These are phyloP conservation scores for Aspergillus caelatus DNA, from an alignment of 2,329 filamentous ascomycete genomes.

Conservation along the genomic window DNA sequence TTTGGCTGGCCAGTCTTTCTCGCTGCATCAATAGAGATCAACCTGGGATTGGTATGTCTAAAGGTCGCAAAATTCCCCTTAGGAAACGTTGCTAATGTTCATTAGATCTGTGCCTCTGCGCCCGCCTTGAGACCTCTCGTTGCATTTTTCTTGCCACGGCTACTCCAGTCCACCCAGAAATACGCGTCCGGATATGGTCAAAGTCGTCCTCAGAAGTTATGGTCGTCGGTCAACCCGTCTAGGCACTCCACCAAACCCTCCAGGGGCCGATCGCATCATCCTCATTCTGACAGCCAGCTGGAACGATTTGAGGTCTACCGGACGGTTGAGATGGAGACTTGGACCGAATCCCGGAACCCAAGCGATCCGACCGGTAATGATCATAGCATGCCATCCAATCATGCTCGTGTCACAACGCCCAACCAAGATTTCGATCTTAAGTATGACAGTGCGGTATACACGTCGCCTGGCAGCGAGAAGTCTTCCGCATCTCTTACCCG, in stretches of 20 bases:
- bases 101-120: constrained; percentile 41
- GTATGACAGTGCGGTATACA: constrained; percentile 17
- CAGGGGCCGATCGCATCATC: constrained; percentile 11
- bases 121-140: constrained; percentile 40
- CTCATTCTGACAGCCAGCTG: constrained; percentile 16
- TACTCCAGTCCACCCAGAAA: constrained; percentile 32
- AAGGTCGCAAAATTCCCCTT: not conserved
- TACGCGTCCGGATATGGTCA: constrained; percentile 22
- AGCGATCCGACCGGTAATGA: constrained; percentile 17
- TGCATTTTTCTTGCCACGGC: constrained; percentile 33
- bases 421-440: constrained; percentile 23
- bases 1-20: constrained; percentile 37
- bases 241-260: constrained; percentile 21
- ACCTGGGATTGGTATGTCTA: constrained; percentile 37
- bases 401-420: constrained; percentile 17
- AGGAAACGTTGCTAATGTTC: constrained; percentile 5
- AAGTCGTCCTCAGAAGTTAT: constrained; percentile 25
- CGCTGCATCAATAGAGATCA: constrained; percentile 37
- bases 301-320: constrained; percentile 36
- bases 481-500: constrained; percentile 21
- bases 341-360: constrained; percentile 28
- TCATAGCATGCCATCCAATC: constrained; percentile 23
- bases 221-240: constrained; percentile 27
- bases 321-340: constrained; percentile 40
- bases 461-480: constrained; percentile 26